A percentile compares a stretch with the other conserved stretches of the same genome.
Evolutionary conservation across 2,329 filamentous ascomycete species (phyloP).

Genomic region (Fusarium xyrophilum): DNA sequence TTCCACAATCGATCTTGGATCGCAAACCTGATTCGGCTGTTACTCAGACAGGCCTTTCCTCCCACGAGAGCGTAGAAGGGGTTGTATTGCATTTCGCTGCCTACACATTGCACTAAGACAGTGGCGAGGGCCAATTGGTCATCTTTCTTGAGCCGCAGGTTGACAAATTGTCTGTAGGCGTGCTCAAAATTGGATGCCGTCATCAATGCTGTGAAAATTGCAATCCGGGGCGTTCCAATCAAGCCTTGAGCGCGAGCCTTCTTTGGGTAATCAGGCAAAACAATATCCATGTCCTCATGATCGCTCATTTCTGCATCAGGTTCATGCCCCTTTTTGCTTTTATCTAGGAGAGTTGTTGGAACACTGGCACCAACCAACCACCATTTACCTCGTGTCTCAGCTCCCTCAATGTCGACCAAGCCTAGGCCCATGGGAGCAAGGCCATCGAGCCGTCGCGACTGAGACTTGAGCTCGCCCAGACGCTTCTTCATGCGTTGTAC

Average conservation of each 20-base stretch:
- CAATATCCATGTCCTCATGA: constrained; percentile 56
- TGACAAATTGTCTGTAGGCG: constrained; percentile 78
- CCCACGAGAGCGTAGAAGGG: constrained; percentile 92
- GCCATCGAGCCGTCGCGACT: constrained; percentile 66
- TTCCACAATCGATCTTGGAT: constrained; percentile 91
- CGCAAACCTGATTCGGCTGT: constrained; percentile 78
- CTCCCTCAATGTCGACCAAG: constrained; percentile 80
- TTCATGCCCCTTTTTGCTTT: constrained; percentile 18
- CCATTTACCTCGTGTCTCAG: constrained; percentile 92
- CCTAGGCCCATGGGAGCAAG: constrained; percentile 83
- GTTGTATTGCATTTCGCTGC: constrained; percentile 85
- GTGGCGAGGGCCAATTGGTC: constrained; percentile 87
- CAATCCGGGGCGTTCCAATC: constrained; percentile 83
- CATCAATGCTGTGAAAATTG: constrained; percentile 93
- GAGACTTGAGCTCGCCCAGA: constrained; percentile 75
- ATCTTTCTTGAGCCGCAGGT: constrained; percentile 83
- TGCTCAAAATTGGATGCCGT: constrained; percentile 85
- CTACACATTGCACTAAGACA: constrained; percentile 86
- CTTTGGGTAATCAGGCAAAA: constrained; percentile 70
- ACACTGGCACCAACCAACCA: constrained; percentile 98
- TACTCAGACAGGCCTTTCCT: constrained; percentile 71
- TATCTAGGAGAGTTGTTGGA: constrained; percentile 51
- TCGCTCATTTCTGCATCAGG: constrained; percentile 44
- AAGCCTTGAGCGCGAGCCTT: constrained; percentile 84
- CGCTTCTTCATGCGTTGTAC: constrained; percentile 88